Evolutionary conservation across 371 early-diverging fungal genomes (phyloP).

Genomic region (Mucor irregularis): DNA sequence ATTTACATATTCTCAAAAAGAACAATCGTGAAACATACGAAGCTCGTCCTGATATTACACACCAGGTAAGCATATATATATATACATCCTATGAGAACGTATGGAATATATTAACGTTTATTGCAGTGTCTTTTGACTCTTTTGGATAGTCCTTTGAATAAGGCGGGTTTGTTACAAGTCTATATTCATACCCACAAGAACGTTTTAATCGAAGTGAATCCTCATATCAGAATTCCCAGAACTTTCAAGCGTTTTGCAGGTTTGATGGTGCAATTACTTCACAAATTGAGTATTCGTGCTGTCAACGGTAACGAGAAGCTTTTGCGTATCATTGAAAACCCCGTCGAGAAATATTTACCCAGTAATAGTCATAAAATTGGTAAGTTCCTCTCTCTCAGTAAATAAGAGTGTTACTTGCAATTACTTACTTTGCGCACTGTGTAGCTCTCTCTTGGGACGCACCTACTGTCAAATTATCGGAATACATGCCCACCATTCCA

Average conservation of each 20-base stretch:
- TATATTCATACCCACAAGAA: slow-evolving; percentile 94
- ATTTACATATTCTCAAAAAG: slow-evolving; percentile 86
- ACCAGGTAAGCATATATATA: slow-evolving; percentile 84
- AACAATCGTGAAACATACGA: slow-evolving; percentile 81
- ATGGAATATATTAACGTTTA: not conserved
- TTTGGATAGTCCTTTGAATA: slow-evolving; percentile 97
- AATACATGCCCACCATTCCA: slow-evolving; percentile 81
- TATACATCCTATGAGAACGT: not conserved
- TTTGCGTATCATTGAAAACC: slow-evolving; percentile 95
- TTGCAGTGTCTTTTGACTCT: slow-evolving; percentile 90
- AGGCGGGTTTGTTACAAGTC: slow-evolving; percentile 94
- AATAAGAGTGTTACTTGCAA: not conserved
- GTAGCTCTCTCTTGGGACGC: slow-evolving; percentile 92
- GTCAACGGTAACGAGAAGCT: slow-evolving; percentile 91
- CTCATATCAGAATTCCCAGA: slow-evolving; percentile 96
- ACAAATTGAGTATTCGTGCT: slow-evolving; percentile 93
- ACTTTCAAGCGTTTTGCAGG: slow-evolving; percentile 98
- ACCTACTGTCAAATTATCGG: slow-evolving; percentile 79
- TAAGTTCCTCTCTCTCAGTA: slow-evolving; percentile 29
- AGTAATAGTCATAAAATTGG: slow-evolving; percentile 86
- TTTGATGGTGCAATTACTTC: slow-evolving; percentile 96
- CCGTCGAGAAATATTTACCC: slow-evolving; percentile 91
- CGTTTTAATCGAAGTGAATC: slow-evolving; percentile 96
- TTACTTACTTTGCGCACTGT: not conserved
- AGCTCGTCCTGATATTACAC: slow-evolving; percentile 95